Percentiles rank a stretch among this genome's conserved stretches.
These are phyloP conservation scores for Andrographis paniculata DNA, from an alignment of 305 asterid genomes.

Conservation along the genomic window DNA sequence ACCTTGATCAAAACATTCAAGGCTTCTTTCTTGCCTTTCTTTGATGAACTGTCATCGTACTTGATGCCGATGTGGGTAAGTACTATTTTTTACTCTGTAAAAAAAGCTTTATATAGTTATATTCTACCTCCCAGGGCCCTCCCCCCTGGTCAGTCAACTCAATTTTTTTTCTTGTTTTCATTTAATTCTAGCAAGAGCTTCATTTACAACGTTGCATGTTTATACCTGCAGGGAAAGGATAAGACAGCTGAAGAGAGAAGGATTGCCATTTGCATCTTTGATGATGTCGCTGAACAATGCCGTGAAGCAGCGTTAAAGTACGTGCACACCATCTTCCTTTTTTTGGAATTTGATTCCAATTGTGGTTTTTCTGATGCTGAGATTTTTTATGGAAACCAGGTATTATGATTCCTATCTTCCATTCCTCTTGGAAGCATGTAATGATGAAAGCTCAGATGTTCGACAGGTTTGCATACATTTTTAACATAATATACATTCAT, in stretches of 20 bases:
- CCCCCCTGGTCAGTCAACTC: background rate
- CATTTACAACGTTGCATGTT: background rate
- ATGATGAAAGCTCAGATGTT: slow-evolving; percentile 85
- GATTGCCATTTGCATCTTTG: slow-evolving; percentile 93
- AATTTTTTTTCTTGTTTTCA: background rate
- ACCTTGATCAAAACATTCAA: slow-evolving; percentile 79
- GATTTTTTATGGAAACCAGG: slow-evolving; percentile 35
- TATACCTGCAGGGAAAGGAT: slow-evolving; percentile 59
- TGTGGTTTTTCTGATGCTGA: slow-evolving; percentile 1
- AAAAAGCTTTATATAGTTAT: background rate
- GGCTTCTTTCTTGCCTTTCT: slow-evolving; percentile 81
- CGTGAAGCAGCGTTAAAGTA: slow-evolving; percentile 82
- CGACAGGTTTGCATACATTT: slow-evolving; percentile 57
- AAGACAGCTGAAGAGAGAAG: slow-evolving; percentile 93
- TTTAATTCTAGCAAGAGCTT: slow-evolving; percentile 8
- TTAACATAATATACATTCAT: slow-evolving; percentile 1
- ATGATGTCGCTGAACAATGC: slow-evolving; percentile 98
- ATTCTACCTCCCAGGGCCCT: background rate
- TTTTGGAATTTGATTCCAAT: slow-evolving; percentile 6
- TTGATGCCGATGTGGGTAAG: slow-evolving; percentile 97
- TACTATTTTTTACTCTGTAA: slow-evolving; percentile 6
- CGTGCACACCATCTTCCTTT: slow-evolving; percentile 17
- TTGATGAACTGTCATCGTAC: slow-evolving; percentile 69
- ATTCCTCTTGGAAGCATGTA: slow-evolving; percentile 95
- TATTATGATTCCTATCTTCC: slow-evolving; percentile 89